Base-by-base conservation (phyloP, 1,284 basidiomycete genomes). In the Ceratobasidium sp. region DNA sequence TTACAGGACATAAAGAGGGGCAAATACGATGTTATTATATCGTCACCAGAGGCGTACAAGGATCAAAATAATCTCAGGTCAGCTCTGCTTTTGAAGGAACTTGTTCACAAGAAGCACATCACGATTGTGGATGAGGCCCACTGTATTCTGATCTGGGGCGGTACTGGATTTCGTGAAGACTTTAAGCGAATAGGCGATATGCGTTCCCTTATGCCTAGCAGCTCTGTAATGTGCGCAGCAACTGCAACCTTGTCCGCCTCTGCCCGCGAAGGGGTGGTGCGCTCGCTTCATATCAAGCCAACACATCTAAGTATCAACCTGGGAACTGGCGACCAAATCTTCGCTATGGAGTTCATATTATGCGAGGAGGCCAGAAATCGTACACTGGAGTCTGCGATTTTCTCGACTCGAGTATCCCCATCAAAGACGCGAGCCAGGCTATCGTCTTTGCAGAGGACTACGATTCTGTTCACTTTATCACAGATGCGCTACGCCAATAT, bases 401-500 rank as follows among this genome's bases (percentile, higher is more conserved):
- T 12, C 46, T 61, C 23, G 12, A 36, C n/a, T 26, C 23, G 9
- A 14, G 43, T 26, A 26, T 45, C 10, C 14, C 43, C 30, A 3
- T 50, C 50, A 2, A 32, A 6, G 60, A 62, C 26, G n/a, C 26
- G 1, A 6, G 4, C 1, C 60, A 48, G 30, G 43, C 45, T 1
- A 21, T 62, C 23, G n/a, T 62, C 2, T 62, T 62, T 62, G 60
- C 18, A 2, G 43, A 62, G 45, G 50, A n/a, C 21, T n/a, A n/a
- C n/a, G n/a, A n/a, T n/a, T n/a, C n/a, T n/a, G n/a, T n/a, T n/a
- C n/a, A n/a, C n/a, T n/a, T 14, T 18, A 10, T 62, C 4, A 45
- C 60, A 12, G 2, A 32, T 16, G 60, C 23, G 16, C 21, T 60
- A 18, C 58, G 39, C 2, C 26, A 23, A 28, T 23, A 60, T 23